Evolutionary conservation across 78 protist species (phyloP).

Genomic region (Pigoraptor vietnamica): DNA sequence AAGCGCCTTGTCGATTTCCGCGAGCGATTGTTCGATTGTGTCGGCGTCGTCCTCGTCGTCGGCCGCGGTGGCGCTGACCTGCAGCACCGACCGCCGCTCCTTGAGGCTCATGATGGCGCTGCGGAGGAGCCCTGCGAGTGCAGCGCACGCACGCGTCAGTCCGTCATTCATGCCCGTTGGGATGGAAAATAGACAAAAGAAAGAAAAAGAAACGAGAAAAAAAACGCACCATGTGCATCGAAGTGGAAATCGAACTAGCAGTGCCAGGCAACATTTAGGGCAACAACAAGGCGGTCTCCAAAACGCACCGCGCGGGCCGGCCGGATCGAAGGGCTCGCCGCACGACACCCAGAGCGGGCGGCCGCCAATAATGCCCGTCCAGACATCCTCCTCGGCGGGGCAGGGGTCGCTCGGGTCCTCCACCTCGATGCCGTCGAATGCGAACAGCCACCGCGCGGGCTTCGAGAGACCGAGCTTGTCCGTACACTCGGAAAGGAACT

Average conservation of each 20-base stretch:
- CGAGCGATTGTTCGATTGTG: neutral
- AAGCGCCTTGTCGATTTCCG: neutral
- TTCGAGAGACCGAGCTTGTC: neutral
- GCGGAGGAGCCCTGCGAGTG: too few relatives aligned
- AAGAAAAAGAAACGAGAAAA: too few relatives aligned
- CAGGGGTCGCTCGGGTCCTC: neutral
- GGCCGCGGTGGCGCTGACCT: neutral
- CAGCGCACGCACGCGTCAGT: too few relatives aligned
- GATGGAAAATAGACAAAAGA: too few relatives aligned
- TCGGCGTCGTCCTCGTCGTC: neutral
- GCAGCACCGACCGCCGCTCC: neutral
- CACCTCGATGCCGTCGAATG: neutral
- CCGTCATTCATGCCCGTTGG: too few relatives aligned
- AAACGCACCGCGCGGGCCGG: neutral
- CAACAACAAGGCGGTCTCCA: too few relatives aligned
- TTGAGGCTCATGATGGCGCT: neutral
- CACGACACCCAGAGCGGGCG: neutral
- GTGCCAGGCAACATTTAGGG: too few relatives aligned
- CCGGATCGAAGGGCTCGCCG: neutral
- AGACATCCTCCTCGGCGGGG: neutral
- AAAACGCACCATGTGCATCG: too few relatives aligned
- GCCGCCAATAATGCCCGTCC: neutral
- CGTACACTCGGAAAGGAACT: neutral
- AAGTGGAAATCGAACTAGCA: too few relatives aligned
- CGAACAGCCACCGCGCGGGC: neutral